Evolutionary conservation across 495 filamentous ascomycete species (phyloP).

Genomic region (Daldinia grandis): DNA sequence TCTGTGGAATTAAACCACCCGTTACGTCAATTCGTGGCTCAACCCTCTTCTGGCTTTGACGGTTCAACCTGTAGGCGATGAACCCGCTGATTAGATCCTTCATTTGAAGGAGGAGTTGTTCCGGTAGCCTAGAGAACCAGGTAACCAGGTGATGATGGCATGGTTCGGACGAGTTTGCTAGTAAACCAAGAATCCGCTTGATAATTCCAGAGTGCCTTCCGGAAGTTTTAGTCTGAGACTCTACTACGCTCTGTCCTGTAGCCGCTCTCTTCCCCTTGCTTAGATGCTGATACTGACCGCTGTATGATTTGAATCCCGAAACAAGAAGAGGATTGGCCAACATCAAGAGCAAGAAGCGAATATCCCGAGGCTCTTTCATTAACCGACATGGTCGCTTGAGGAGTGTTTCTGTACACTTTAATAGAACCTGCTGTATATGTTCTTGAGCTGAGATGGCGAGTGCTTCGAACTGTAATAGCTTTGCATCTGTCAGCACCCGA

Average conservation of each 20-base stretch:
- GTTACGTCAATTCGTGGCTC: constrained; percentile 64
- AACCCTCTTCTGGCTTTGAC: constrained; percentile 74
- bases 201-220: constrained; percentile 79
- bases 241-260: constrained; percentile 41
- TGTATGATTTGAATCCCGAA: constrained; percentile 49
- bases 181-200: constrained; percentile 82
- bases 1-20: constrained; percentile 73
- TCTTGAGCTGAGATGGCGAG: constrained; percentile 72
- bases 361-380: constrained; percentile 72
- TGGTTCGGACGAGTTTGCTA: constrained; percentile 77
- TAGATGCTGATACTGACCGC: constrained; percentile 39
- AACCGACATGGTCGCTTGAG: constrained; percentile 84
- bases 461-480: constrained; percentile 61
- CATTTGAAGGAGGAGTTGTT: constrained; percentile 70
- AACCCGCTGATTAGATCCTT: constrained; percentile 83
- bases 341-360: constrained; percentile 84
- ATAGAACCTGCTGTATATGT: constrained; percentile 71
- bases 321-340: constrained; percentile 83
- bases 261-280: constrained; percentile 42
- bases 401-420: constrained; percentile 85
- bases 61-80: constrained; percentile 79
- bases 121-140: constrained; percentile 81
- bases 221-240: constrained; percentile 22
- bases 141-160: constrained; percentile 85
- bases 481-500: constrained; percentile 47